Conservation (phyloP, 2,329 filamentous ascomycete genomes). For the Scorias spongiosa region DNA sequence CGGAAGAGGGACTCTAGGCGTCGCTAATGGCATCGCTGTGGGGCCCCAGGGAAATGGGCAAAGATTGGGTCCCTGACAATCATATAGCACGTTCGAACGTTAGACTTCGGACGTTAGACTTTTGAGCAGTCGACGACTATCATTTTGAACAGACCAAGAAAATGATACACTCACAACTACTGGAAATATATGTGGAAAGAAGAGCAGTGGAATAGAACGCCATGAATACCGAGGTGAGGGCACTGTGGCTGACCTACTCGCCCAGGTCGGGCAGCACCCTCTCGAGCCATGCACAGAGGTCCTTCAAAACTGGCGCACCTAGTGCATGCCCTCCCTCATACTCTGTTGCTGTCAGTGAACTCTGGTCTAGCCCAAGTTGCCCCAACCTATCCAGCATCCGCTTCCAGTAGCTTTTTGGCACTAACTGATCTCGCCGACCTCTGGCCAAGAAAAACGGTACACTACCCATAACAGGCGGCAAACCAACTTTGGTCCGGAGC, state of each 20-base stretch:
- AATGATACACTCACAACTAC: no score
- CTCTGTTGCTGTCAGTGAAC: constrained; percentile 26
- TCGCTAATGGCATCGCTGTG: constrained; percentile 28
- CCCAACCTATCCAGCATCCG: constrained; percentile 27
- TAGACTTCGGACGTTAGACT: no score
- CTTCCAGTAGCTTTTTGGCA: constrained; percentile 29
- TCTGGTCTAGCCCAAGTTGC: constrained; percentile 25
- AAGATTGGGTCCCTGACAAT: constrained; percentile 49
- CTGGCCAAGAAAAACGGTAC: constrained; percentile 32
- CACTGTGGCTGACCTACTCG: constrained; percentile 4
- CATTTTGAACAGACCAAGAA: no score
- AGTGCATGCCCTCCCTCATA: constrained; percentile 35
- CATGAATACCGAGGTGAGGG: no score
- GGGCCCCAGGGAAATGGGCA: constrained; percentile 51
- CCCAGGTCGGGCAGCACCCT: constrained; percentile 24
- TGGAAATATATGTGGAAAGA: no score
- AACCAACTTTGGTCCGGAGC: constrained; percentile 22
- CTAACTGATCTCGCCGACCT: constrained; percentile 32
- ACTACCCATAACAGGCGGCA: constrained; percentile 20
- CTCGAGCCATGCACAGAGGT: constrained; percentile 30
- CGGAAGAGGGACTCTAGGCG: constrained; percentile 14
- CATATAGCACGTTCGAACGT: no score
- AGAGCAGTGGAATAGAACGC: no score
- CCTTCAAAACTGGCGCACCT: constrained; percentile 27
- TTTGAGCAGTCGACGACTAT: no score